Evolutionary conservation across 306 rosid species (phyloP).

Genomic region (Ceratonia siliqua): DNA sequence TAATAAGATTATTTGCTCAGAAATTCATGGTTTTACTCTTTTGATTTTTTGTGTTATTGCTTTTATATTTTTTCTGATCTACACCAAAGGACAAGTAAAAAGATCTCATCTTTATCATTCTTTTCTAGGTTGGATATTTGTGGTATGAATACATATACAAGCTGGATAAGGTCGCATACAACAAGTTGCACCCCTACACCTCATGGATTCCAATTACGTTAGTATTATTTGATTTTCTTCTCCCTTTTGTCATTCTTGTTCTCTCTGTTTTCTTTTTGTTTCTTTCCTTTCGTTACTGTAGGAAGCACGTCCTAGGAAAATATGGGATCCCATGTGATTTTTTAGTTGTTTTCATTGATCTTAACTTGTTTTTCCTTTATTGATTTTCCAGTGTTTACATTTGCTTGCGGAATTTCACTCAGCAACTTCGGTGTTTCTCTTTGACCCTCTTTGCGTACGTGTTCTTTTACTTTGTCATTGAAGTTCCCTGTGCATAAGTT

Average conservation of each 20-base stretch:
- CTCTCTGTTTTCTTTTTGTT: background rate
- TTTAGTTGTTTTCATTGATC: constrained; percentile 13
- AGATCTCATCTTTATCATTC: constrained; percentile 28
- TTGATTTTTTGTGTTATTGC: constrained; percentile 14
- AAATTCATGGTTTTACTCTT: constrained; percentile 13
- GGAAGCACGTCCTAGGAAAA: background rate
- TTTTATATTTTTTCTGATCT: constrained; percentile 28
- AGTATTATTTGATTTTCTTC: constrained; percentile 39
- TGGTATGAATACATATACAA: constrained; percentile 95
- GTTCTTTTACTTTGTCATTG: constrained; percentile 36
- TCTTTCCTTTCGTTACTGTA: constrained; percentile 10
- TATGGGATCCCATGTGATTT: constrained; percentile 2
- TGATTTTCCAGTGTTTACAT: constrained; percentile 81
- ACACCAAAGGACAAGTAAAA: constrained; percentile 8
- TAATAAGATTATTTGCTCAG: constrained; percentile 23
- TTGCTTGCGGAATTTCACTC: constrained; percentile 89
- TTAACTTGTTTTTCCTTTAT: constrained; percentile 11
- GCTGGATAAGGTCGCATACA: constrained; percentile 95
- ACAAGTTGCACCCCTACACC: constrained; percentile 94
- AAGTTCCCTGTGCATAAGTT: constrained; percentile 16
- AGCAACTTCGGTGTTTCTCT: constrained; percentile 80
- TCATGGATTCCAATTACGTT: constrained; percentile 99
- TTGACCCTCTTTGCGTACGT: constrained; percentile 91
- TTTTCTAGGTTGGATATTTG: constrained; percentile 81
- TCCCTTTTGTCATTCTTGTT: constrained; percentile 10